Evolutionary conservation across 345 rosid species (phyloP).

Genomic region (Hirschfeldia incana): DNA sequence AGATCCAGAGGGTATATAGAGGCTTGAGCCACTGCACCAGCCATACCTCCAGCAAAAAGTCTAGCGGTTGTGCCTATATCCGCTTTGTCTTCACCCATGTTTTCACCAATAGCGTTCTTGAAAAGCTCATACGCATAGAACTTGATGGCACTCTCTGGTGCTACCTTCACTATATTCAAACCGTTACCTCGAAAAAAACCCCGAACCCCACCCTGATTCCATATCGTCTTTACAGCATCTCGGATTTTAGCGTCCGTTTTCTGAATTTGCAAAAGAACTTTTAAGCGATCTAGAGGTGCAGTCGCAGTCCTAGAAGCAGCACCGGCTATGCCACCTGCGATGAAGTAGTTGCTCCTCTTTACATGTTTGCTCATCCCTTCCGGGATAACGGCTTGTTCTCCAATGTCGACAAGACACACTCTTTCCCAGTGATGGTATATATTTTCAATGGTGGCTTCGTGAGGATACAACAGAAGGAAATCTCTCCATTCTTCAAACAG

Average conservation of each 20-base stretch:
- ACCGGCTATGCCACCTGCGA: slow-evolving; percentile 83
- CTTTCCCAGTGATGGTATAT: slow-evolving; percentile 88
- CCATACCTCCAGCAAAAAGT: slow-evolving; percentile 81
- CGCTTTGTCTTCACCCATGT: slow-evolving; percentile 51
- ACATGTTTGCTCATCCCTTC: slow-evolving; percentile 81
- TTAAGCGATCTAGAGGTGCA: slow-evolving; percentile 88
- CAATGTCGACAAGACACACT: slow-evolving; percentile 84
- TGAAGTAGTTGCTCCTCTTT: slow-evolving; percentile 71
- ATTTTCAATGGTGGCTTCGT: slow-evolving; percentile 93
- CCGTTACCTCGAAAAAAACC: slow-evolving; percentile 86
- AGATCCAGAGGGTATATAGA: slow-evolving; percentile 89
- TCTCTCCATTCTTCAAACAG: slow-evolving; percentile 96
- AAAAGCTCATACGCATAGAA: slow-evolving; percentile 78
- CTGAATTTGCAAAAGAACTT: slow-evolving; percentile 83
- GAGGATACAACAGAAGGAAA: slow-evolving; percentile 85
- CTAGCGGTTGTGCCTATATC: slow-evolving; percentile 66
- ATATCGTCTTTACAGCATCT: slow-evolving; percentile 69
- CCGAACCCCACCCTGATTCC: slow-evolving; percentile 58
- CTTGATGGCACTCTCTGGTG: slow-evolving; percentile 90
- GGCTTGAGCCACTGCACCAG: slow-evolving; percentile 93
- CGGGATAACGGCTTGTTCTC: slow-evolving; percentile 85
- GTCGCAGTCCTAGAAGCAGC: slow-evolving; percentile 88
- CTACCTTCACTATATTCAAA: slow-evolving; percentile 81
- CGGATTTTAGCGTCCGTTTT: slow-evolving; percentile 57
- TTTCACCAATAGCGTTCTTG: slow-evolving; percentile 56